Conservation (phyloP, 1,139 yeast species). For the Taiozyma sp. region DNA sequence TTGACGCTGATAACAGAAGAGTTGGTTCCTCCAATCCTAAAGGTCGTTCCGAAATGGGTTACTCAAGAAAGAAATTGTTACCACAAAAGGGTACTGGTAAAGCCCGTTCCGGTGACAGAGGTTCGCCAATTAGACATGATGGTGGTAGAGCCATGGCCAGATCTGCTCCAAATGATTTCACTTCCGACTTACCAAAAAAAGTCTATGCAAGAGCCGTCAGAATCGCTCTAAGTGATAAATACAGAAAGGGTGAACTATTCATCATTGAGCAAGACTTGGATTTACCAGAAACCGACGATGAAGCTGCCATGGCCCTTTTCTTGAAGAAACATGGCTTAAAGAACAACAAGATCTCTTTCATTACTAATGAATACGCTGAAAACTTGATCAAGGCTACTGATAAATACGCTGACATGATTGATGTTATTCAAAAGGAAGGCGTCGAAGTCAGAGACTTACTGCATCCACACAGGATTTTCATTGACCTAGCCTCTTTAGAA, state of each 20-base stretch:
- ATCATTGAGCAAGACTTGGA: slow-evolving; percentile 54
- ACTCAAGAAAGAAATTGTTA: slow-evolving; percentile 72
- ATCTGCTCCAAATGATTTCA: slow-evolving; percentile 85
- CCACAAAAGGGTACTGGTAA: slow-evolving; percentile 94
- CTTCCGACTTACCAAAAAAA: slow-evolving; percentile 74
- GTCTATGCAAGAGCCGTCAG: slow-evolving; percentile 72
- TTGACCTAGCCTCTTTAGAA: slow-evolving; percentile 71
- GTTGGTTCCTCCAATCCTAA: slow-evolving; percentile 87
- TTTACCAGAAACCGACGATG: slow-evolving; percentile 19
- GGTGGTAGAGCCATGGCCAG: slow-evolving; percentile 91
- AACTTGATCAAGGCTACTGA: slow-evolving; percentile 31
- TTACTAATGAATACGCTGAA: slow-evolving; percentile 32
- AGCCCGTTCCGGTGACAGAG: slow-evolving; percentile 95
- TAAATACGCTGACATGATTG: slow-evolving; percentile 47
- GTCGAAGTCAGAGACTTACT: slow-evolving; percentile 81
- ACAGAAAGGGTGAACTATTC: slow-evolving; percentile 64
- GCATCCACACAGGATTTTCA: slow-evolving; percentile 70
- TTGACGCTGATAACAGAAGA: slow-evolving; percentile 84
- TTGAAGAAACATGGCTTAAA: slow-evolving; percentile 49
- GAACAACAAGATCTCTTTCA: slow-evolving; percentile 58
- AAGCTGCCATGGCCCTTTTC: slow-evolving; percentile 33
- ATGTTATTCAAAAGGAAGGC: slow-evolving; percentile 68
- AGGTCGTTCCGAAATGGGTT: slow-evolving; percentile 83
- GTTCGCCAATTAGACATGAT: slow-evolving; percentile 86
- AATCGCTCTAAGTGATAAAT: slow-evolving; percentile 76